Evolutionary conservation across 2,329 filamentous ascomycete genomes (phyloP), one percentile per base, ranked within the genome.

Genomic region (Metarhizium brunneum): DNA sequence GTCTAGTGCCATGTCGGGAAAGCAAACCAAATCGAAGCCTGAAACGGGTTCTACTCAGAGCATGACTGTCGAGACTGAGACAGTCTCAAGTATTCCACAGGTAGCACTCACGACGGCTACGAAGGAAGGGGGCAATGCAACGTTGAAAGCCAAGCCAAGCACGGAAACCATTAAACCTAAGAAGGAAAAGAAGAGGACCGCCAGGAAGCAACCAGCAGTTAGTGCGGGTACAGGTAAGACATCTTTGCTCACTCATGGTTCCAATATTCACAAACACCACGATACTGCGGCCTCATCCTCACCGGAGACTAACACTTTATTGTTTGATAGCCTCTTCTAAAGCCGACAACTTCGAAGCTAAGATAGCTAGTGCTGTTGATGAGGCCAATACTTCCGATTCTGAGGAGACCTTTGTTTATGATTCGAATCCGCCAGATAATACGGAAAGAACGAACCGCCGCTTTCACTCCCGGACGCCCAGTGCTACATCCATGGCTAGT

Each of bases 31-130:
- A 66, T 78, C 82, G 38, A 90, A 92, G 67, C 76, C 82, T 32
- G 89, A 95, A 67, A 45, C 56, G 16, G 85, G 84, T n/a, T 87
- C 88, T 40, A 81, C 86, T 56, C 85, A 87, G 66, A 94, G 90
- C 64, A 96, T 99, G 91, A 97, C 90, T 10, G 92, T 97, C 14
- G 94, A 99, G 74, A 96, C 94, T 0, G 94, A 99, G 71, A 95
- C 92, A 0, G 94, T 99, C 42, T 87, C 84, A 47, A 95, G 92
- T 3, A 88, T 96, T 54, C 90, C 92, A 11, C 92, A 95, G 66
- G 82, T 92, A 32, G 84, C 87, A 10, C 77, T 96, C 32, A 85
- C 86, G 6, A 73, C 78, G 38, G 82, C 82, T 42, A 78, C 79
- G n/a, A 84, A 84, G 20, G 82, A 83, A 56, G 85, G 87, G 47